Conservation (phyloP, 176 grass and related monocot genomes). For the Miscanthus lutarioriparius region DNA sequence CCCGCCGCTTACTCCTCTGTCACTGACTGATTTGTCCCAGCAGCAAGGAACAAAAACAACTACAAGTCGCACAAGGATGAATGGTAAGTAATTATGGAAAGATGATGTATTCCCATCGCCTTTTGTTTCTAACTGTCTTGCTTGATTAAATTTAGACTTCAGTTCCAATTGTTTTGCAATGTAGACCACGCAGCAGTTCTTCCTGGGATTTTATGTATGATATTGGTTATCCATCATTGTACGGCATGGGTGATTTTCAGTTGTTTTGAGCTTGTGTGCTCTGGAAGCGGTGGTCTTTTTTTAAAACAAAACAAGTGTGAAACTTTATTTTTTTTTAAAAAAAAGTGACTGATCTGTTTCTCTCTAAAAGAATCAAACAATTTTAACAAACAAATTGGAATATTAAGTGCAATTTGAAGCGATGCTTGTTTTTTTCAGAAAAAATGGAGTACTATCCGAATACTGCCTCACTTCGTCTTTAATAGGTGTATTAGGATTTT, state of each 20-base stretch:
- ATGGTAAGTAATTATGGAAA: slow-evolving; percentile 40
- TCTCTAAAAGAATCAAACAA: background rate
- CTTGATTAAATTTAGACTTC: slow-evolving; percentile 13
- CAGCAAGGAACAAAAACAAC: slow-evolving; percentile 40
- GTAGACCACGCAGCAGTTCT: background rate
- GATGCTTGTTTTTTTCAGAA: background rate
- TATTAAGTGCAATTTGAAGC: background rate
- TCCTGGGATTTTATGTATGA: background rate
- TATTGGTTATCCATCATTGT: background rate
- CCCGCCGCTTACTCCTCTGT: slow-evolving; percentile 45
- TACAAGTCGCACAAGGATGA: slow-evolving; percentile 27
- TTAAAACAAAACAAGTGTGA: background rate
- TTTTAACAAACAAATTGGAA: background rate
- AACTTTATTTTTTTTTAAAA: background rate
- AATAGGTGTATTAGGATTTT: background rate
- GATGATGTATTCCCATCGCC: background rate
- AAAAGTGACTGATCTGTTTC: background rate
- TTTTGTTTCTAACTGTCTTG: background rate
- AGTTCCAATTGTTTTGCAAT: background rate
- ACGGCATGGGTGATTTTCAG: background rate
- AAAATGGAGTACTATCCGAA: background rate
- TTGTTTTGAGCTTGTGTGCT: background rate
- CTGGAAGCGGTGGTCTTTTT: background rate
- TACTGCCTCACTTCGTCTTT: background rate
- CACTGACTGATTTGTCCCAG: slow-evolving; percentile 35